Evolutionary conservation across 306 rosid species (phyloP), one percentile per base, ranked within the genome.

Genomic region (Fagus crenata): DNA sequence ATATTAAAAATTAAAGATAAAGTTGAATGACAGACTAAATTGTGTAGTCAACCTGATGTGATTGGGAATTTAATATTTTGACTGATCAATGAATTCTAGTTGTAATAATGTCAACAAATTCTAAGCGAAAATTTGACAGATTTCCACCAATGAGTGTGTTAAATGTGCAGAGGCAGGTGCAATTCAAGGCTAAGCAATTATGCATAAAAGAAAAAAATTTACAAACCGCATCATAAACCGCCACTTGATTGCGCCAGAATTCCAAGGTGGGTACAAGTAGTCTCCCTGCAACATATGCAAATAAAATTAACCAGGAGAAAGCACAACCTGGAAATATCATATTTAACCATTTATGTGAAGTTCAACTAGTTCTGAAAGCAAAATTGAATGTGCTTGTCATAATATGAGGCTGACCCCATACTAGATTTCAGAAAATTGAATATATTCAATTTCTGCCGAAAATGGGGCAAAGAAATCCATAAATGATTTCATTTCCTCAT

Each of bases 211-310:
- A 42, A 61, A 14, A 70, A 28, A 79, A 11, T 56, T 51, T 71
- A 86, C 89, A 70, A 75, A 93, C 98, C 90, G 71, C 70, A 72
- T 87, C 86, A 83, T 89, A 93, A 77, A 93, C 75, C 7, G 96
- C 89, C 72, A 78, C 33, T 67, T 91, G 96, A 79, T 93, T 93
- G 81, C 93, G 93, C 98, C 98, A 93, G 86, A 91, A 93, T 81
- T 93, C 95, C 75, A 93, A 58, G 32, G 92, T 58, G 4, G 91
- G 98, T 53, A 91, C 56, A 75, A 87, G 90, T 58, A 86, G 56
- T 81, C 97, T 87, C 64, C 97, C 98, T 91, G 87, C 76, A 86
- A 77, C 77, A 85, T 40, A 67, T 1, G 41, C 33, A 72, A 58
- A 49, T 35, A 33, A 68, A 68, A 74, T 39, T 17, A 51, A 60